Evolutionary conservation across 2,329 filamentous ascomycete species (phyloP).

Genomic region (Pseudocercospora pini-densiflorae): DNA sequence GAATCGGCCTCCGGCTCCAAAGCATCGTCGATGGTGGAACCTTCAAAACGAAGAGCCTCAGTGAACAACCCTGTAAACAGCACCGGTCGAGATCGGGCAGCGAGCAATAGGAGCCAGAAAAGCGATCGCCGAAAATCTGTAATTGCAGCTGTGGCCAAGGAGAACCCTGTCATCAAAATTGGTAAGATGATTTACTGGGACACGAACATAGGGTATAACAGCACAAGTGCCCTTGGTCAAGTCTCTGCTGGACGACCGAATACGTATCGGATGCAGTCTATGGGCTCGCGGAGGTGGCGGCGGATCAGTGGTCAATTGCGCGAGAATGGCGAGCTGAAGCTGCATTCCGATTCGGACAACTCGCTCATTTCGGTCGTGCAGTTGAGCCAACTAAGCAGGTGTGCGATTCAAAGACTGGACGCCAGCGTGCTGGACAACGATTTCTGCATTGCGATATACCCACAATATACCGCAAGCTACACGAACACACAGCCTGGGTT

Average conservation of each 20-base stretch:
- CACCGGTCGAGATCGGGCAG: constrained; percentile 32
- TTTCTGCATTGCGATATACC: constrained; percentile 93
- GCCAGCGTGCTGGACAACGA: constrained; percentile 89
- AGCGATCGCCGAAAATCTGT: constrained; percentile 51
- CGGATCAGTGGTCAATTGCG: constrained; percentile 90
- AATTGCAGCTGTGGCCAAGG: constrained; percentile 61
- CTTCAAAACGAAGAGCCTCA: constrained; percentile 29
- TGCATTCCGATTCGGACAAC: constrained; percentile 84
- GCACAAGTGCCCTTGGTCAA: constrained; percentile 38
- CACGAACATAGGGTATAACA: constrained; percentile 60
- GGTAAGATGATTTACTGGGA: constrained; percentile 77
- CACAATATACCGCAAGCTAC: constrained; percentile 80
- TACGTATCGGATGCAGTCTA: constrained; percentile 60
- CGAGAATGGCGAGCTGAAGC: constrained; percentile 91
- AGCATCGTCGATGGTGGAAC: constrained; percentile 24
- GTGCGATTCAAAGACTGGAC: constrained; percentile 88
- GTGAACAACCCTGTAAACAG: constrained; percentile 27
- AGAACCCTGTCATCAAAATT: constrained; percentile 89
- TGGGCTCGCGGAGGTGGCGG: constrained; percentile 73
- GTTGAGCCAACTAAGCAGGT: constrained; percentile 84
- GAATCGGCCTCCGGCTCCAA: constrained; percentile 25
- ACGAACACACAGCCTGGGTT: constrained; percentile 69
- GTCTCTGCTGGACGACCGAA: constrained; percentile 47
- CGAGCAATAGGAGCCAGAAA: constrained; percentile 33
- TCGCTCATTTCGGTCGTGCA: constrained; percentile 82